Conservation (phyloP, 2,329 filamentous ascomycete genomes). For the Ascocoryne sarcoides region DNA sequence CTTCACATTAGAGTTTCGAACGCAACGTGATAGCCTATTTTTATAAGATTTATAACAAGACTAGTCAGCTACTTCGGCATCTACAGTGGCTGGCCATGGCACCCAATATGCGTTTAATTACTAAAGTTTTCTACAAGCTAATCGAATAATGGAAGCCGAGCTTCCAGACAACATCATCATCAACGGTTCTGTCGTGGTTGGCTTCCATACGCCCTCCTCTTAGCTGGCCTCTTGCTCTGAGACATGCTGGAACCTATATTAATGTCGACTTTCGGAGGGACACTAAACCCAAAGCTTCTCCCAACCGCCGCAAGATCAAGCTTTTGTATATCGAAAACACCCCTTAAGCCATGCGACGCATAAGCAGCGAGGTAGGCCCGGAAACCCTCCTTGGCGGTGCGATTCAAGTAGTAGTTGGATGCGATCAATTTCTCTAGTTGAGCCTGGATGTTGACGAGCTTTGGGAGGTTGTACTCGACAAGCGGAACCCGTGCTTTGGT, state of each 20-base stretch:
- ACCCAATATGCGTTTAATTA: no score
- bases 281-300: conserved; percentile 72
- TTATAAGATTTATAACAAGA: no score
- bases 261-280: conserved; percentile 72
- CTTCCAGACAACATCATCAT: no score
- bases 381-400: conserved; percentile 71
- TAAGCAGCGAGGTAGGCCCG: conserved; percentile 92
- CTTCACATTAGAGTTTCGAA: no score
- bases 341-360: conserved; percentile 72
- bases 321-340: conserved; percentile 78
- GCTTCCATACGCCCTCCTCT: conserved; percentile 65
- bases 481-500: conserved; percentile 88
- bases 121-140: no score
- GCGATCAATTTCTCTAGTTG: conserved; percentile 91
- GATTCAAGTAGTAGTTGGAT: conserved; percentile 96
- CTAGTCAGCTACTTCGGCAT: no score
- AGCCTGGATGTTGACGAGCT: conserved; percentile 82
- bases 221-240: conserved; percentile 59
- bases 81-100: no score
- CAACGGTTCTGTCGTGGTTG: conserved; percentile 70
- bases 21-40: no score
- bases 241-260: conserved; percentile 68
- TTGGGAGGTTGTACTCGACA: conserved; percentile 94
- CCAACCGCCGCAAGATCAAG: conserved; percentile 76
- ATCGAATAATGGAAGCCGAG: no score